phyloP scores from a whole-genome alignment of 2,329 filamentous ascomycete genomes.

The Alternaria gaisen region DNA sequence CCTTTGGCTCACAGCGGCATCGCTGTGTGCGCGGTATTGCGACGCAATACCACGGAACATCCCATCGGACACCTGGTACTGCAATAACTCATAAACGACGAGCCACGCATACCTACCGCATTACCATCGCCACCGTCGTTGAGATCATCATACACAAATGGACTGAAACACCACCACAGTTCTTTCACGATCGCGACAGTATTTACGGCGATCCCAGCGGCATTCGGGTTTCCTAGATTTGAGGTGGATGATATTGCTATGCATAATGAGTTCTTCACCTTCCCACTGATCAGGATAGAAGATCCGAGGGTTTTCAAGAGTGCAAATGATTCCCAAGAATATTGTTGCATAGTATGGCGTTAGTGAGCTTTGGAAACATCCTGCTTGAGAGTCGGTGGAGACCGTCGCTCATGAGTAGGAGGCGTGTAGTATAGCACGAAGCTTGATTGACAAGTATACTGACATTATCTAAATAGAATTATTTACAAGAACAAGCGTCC shows the following conservation, averaged over 20 bases:
- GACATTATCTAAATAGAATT: background rate
- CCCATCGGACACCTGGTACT: no score
- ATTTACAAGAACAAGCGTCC: slow-evolving; percentile 1
- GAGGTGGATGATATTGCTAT: background rate
- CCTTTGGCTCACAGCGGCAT: no score
- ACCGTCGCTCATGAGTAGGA: rapidly evolving
- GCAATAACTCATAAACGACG: no score
- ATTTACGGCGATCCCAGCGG: background rate
- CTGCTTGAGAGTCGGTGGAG: background rate
- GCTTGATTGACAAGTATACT: background rate
- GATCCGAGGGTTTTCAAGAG: no score
- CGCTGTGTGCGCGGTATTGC: no score
- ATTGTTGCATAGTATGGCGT: background rate
- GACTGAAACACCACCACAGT: no score
- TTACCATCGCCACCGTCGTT: rapidly evolving
- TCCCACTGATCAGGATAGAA: background rate
- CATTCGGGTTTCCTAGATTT: no score
- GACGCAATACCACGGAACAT: no score
- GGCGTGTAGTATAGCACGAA: background rate
- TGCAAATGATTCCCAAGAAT: background rate
- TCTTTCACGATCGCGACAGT: background rate
- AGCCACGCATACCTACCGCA: no score
- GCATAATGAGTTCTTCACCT: background rate
- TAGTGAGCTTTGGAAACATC: no score
- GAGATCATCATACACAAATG: no score